Conservation (phyloP, 163 green algal species). For the Coccomyxa subellipsoidea region DNA sequence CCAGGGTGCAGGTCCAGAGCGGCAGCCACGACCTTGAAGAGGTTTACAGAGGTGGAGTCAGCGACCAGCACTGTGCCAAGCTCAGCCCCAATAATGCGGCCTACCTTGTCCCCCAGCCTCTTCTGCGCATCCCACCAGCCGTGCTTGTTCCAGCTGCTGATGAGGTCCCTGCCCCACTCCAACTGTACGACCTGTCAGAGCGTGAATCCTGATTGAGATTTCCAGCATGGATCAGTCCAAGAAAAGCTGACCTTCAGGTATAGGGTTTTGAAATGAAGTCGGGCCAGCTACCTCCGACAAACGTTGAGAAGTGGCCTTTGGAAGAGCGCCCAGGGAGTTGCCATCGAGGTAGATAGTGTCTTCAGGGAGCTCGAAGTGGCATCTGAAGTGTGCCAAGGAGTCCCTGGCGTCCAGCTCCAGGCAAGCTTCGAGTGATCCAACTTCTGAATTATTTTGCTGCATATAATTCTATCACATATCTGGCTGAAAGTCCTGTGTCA, state of each 20-base stretch:
- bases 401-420: background rate
- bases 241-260: background rate
- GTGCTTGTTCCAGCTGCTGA: slow-evolving; percentile 23
- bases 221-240: background rate
- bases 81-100: slow-evolving; percentile 2
- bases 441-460: background rate
- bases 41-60: slow-evolving; percentile 13
- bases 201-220: background rate
- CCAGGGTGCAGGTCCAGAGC: slow-evolving; percentile 13
- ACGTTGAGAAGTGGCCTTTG: background rate
- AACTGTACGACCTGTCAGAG: background rate
- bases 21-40: slow-evolving; percentile 18
- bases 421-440: background rate
- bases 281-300: background rate
- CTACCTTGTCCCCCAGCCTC: slow-evolving; percentile 8
- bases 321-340: slow-evolving; percentile 5
- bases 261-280: background rate
- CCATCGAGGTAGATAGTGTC: slow-evolving; percentile 5
- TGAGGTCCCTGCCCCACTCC: slow-evolving; percentile 20
- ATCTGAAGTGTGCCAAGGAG: background rate
- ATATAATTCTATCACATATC: too few relatives aligned
- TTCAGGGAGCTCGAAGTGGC: background rate
- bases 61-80: background rate
- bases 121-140: slow-evolving; percentile 4
- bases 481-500: too few relatives aligned